Percentiles rank a stretch among this genome's conserved stretches.
Conservation (phyloP, 2,329 filamentous ascomycete species). For the Gliomastix tumulicola region DNA sequence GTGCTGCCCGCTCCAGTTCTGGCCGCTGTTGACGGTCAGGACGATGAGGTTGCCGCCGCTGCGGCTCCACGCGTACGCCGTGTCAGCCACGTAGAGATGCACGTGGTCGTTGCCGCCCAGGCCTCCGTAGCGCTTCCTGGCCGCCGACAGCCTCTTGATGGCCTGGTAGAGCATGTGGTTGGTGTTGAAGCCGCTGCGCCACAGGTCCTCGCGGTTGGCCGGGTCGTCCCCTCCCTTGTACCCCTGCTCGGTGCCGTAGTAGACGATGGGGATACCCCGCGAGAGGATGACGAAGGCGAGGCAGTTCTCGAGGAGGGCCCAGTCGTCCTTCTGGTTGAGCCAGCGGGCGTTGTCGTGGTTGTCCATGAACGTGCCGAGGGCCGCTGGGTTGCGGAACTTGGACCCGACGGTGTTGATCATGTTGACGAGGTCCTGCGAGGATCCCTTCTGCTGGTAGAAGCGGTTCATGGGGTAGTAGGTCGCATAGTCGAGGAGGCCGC, state of each 20-base stretch:
- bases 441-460: constrained; percentile 28
- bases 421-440: constrained; percentile 28
- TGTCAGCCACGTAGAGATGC: constrained; percentile 30
- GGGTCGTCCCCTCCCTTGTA: constrained; percentile 37
- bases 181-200: constrained; percentile 43
- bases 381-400: constrained; percentile 31
- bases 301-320: constrained; percentile 50
- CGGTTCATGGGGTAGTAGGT: constrained; percentile 32
- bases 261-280: constrained; percentile 57
- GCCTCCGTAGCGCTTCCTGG: constrained; percentile 36
- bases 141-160: constrained; percentile 29
- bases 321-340: constrained; percentile 41
- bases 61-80: constrained; percentile 36
- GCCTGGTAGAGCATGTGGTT: constrained; percentile 38
- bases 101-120: constrained; percentile 32
- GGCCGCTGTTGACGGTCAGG: constrained; percentile 34
- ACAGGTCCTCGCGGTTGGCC: constrained; percentile 48
- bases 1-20: constrained; percentile 24
- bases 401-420: constrained; percentile 19
- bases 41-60: constrained; percentile 33
- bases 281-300: constrained; percentile 52
- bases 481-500: constrained; percentile 54
- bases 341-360: constrained; percentile 54
- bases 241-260: constrained; percentile 59
- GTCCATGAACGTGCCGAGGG: constrained; percentile 45